Base-by-base conservation (phyloP, 1,284 basidiomycete species). In the Naganishia albida region DNA sequence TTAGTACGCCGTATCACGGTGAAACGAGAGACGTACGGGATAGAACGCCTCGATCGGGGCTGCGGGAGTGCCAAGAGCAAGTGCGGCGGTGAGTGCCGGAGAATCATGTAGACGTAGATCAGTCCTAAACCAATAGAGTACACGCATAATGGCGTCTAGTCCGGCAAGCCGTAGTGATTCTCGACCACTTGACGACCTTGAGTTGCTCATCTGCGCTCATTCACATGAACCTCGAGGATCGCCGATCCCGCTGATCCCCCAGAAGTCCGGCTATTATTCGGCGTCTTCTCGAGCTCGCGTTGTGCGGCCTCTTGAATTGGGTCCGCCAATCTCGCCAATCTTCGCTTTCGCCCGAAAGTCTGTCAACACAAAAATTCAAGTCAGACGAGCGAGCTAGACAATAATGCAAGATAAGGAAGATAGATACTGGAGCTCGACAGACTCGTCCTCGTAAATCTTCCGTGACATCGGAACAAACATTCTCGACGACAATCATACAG, bases 101-200 rank as follows among this genome's bases (percentile, higher is more conserved):
- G 81, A 82, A 63, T 83, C 83, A 70, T 82, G 80, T 23, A 82
- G 70, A 46, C 83, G 78, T 40, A 83, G 72, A 71, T 84, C 83
- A 26, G 82, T 81, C 40, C 82, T 73, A 73, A 82, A 83, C 82
- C 81, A 82, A 69, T 81, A 81, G 12, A 83, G 67, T 3, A 82
- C 79, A 43, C 79, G 64, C 16, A 62, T 49, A 18, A 42, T n/a
- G 23, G 59, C 4, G n/a, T 23, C 40, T 23, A 16, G 40, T 28
- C 23, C 13, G 43, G 3, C 8, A 16, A 26, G 4, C 8, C 16
- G 2, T 34, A n/a, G 4, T 18, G 15, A 52, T 34, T 2, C 13
- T 38, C 13, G 7, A 18, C 10, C 7, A 23, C 20, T 48, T 18
- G 20, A 20, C n/a, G n/a, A 20, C n/a, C 7, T n/a, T 10, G 10